Base-by-base conservation (phyloP, 192 early-diverging fungal genomes). In the Geranomyces variabilis region DNA sequence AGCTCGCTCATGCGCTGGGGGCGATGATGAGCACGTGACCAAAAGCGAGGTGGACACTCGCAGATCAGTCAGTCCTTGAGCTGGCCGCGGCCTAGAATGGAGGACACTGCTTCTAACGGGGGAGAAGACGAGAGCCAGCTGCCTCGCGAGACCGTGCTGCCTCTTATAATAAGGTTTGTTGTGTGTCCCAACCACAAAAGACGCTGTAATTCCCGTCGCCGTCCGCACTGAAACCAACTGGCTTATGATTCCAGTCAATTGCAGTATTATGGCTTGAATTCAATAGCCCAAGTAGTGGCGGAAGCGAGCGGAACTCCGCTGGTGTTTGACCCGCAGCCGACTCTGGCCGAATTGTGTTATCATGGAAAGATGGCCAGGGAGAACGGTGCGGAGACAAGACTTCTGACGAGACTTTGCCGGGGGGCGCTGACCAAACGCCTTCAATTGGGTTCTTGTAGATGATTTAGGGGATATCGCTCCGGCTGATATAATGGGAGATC, bases 251-350 rank as follows among this genome's bases (percentile, higher is more conserved):
- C n/a, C 17, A 90, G 75, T 86, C 93, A 73, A 86, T 84, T 77
- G 83, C 85, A 51, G 75, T 77, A 14, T 19, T 83, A 84, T 80
- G 75, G 85, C 80, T 48, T 82, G 83, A 76, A 85, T 81, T 67
- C 87, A 45, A 79, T 88, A 28, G 91, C 87, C 12, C 76, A 87
- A 77, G 86, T 84, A 21, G 81, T 87, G 70, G 86, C 87, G 71
- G 80, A 63, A 72, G 70, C 31, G 19, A 70, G 68, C 57, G 63
- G 64, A 60, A 73, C 81, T 14, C 36, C 57, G 7, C 49, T 55
- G 15, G 22, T 69, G n/a, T 63, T 68, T 45, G 75, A 73, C 30
- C 76, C 77, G 17, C 71, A 62, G 19, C 55, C 73, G 17, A 47
- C 63, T 29, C 64, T 83, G 31, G 73, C 71, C 0, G 78, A 80